Evolutionary conservation across 495 filamentous ascomycete species (phyloP).

Genomic region (Neurospora sublineolata): DNA sequence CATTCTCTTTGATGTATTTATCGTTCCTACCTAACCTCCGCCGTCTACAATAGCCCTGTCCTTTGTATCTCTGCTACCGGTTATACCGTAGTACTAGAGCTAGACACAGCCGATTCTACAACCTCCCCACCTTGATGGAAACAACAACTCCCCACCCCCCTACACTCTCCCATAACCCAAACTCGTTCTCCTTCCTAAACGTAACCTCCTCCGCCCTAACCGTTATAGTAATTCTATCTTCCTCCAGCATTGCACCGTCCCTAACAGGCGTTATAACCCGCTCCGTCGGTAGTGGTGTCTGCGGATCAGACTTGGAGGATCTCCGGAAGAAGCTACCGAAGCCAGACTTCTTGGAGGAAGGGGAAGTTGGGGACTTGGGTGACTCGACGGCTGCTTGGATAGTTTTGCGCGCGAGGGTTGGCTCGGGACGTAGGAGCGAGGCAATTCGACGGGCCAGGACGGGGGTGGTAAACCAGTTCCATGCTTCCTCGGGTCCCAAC

Average conservation of each 20-base stretch:
- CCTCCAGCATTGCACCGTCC: background rate
- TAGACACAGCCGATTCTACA: background rate
- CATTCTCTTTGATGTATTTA: too few species aligned
- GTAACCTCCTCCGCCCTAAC: slow-evolving; percentile 40
- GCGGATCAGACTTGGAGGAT: background rate
- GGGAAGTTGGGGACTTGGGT: background rate
- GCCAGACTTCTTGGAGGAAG: background rate
- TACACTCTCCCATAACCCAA: slow-evolving; percentile 41
- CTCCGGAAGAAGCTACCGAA: background rate
- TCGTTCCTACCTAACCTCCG: too few species aligned
- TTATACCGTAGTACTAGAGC: too few species aligned
- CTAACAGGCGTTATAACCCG: background rate
- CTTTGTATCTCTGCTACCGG: too few species aligned
- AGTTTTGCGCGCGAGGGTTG: background rate
- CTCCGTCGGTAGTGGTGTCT: background rate
- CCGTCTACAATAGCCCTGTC: too few species aligned
- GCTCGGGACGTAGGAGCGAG: background rate
- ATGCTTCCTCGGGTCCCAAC: background rate
- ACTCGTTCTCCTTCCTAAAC: slow-evolving; percentile 40
- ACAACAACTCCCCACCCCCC: slow-evolving; percentile 40
- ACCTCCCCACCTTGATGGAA: slow-evolving; percentile 10
- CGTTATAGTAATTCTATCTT: slow-evolving; percentile 22
- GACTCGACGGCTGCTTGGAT: background rate
- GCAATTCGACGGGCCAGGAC: background rate
- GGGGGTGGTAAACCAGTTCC: background rate